phyloP scores from a whole-genome alignment of 176 grass and related monocot species.

The Aegilops umbellulata region DNA sequence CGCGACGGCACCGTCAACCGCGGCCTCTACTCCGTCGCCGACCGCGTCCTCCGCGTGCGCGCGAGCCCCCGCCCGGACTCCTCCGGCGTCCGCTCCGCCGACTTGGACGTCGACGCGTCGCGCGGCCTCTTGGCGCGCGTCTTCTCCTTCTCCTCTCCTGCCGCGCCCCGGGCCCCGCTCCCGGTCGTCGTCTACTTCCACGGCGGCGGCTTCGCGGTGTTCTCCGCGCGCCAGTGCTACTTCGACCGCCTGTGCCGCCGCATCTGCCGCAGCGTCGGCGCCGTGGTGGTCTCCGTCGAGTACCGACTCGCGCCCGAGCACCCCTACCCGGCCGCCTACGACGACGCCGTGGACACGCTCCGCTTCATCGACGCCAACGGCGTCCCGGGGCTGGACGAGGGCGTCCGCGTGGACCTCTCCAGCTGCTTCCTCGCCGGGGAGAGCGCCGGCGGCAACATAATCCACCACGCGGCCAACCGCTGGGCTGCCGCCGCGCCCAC shows the following conservation, averaged over 20 bases:
- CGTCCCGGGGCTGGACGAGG: neutral
- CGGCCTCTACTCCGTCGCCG: conserved; percentile 39
- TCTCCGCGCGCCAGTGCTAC: conserved; percentile 34
- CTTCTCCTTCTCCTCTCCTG: conserved; percentile 23
- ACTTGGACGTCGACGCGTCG: conserved; percentile 52
- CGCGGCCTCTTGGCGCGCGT: conserved; percentile 51
- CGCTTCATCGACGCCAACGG: conserved; percentile 29
- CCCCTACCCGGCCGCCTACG: conserved; percentile 62
- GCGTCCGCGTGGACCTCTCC: conserved; percentile 36
- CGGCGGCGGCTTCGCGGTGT: conserved; percentile 64
- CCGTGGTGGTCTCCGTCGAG: conserved; percentile 46
- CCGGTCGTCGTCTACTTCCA: conserved; percentile 76
- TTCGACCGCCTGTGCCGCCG: conserved; percentile 62
- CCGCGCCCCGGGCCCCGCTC: neutral
- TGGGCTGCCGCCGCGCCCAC: conserved; percentile 15
- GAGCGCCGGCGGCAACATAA: conserved; percentile 78
- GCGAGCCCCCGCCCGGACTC: neutral
- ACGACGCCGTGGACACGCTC: conserved; percentile 58
- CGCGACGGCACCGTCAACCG: conserved; percentile 71
- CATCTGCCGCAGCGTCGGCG: conserved; percentile 24
- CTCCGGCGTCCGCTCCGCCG: conserved; percentile 35
- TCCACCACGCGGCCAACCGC: conserved; percentile 59
- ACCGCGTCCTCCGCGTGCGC: conserved; percentile 16
- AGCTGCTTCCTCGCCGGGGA: conserved; percentile 66
- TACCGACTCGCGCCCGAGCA: conserved; percentile 76